A percentile compares a stretch with the other conserved stretches of the same genome.
Evolutionary conservation across 441 rosid species (phyloP).

Genomic region (Erodium trifolium): DNA sequence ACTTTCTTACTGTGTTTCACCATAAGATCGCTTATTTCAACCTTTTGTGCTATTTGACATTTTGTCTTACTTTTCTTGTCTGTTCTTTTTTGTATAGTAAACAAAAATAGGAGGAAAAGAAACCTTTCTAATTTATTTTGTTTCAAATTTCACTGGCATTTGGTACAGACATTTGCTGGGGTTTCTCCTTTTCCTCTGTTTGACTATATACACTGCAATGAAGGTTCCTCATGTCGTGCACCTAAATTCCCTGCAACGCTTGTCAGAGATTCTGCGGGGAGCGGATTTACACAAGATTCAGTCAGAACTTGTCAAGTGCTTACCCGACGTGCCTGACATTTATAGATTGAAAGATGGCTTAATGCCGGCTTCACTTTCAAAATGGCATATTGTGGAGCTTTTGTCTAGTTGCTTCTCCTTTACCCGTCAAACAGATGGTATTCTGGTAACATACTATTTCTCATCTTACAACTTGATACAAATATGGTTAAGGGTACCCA

Average conservation of each 20-base stretch:
- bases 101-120: not conserved
- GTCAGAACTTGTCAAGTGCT: slow-evolving; percentile 25
- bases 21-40: too few species aligned
- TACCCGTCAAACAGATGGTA: slow-evolving; percentile 18
- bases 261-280: slow-evolving; percentile 20
- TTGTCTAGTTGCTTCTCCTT: slow-evolving; percentile 26
- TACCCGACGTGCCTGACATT: slow-evolving; percentile 34
- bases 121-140: not conserved
- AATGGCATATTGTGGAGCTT: slow-evolving; percentile 28
- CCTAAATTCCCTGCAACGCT: slow-evolving; percentile 59
- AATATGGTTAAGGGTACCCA: too few species aligned
- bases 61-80: not conserved
- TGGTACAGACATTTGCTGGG: slow-evolving; percentile 93
- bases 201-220: slow-evolving; percentile 73
- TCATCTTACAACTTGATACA: not conserved
- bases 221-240: slow-evolving; percentile 71
- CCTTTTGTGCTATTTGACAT: not conserved
- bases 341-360: slow-evolving; percentile 25
- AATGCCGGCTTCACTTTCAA: slow-evolving; percentile 25
- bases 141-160: not conserved
- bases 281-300: slow-evolving; percentile 37
- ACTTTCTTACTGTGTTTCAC: too few species aligned
- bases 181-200: slow-evolving; percentile 75
- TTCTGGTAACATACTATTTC: slow-evolving; percentile 18
- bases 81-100: not conserved